Base-by-base conservation (phyloP, 1,284 basidiomycete species). In the Puccinia novopanici region DNA sequence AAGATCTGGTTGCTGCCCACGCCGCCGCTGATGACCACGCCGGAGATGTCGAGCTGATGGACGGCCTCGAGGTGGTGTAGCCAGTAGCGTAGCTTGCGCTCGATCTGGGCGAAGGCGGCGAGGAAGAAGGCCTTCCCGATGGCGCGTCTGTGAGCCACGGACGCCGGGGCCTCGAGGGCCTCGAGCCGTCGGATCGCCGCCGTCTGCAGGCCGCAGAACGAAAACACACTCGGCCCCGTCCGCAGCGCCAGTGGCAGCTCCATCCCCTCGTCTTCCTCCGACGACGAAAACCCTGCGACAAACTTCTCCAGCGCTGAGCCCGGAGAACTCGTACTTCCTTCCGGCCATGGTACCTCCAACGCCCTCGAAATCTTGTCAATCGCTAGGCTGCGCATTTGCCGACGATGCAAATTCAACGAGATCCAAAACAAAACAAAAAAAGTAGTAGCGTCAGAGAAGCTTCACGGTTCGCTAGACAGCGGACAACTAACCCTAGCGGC, bases 1-100 rank as follows among this genome's bases (percentile, higher is more conserved):
- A 97, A 86, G 82, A 89, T 91, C 50, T 84, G 70, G 83, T 98
- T 98, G 82, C 92, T 93, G 19, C 93, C 95, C 0, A 98, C 95
- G 0, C 95, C 95, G 0, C 95, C 95, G 81, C 92, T 93, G 13
- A 93, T 90, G 0, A 96, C 92, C 17, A 98, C 40, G 15, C 81
- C 81, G 19, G 74, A 67, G 5, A 83, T 17, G n/a, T 71, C 50
- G 22, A 57, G 57, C 92, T 85, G 17, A 84, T 81, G 87, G 27
- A 87, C 83, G 80, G 77, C 13, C 70, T 82, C 81, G 82, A 89
- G 89, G 86, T 87, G 87, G n/a, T 87, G 83, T 71, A 95, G 84
- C 0, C 88, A 91, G 24, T 92, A 87, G 3, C 85, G 81, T 3
- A 95, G 86, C 86, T 95, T 97, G 70, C 90, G 89, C 82, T 90